Base-by-base conservation (phyloP, 768 basidiomycete genomes). In the Asterophora lycoperdoides region DNA sequence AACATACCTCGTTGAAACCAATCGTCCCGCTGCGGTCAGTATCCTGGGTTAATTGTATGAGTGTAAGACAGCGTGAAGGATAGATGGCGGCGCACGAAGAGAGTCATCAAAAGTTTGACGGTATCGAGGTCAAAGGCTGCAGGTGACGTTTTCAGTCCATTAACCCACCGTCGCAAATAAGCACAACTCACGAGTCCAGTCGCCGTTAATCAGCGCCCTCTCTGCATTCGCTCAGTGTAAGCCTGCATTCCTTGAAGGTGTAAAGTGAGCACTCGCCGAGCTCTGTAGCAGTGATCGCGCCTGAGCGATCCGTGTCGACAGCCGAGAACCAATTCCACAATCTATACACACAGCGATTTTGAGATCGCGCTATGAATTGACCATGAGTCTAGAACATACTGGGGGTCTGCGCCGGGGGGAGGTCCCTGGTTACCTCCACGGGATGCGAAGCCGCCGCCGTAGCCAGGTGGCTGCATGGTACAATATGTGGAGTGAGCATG, bases 41-140 rank as follows among this genome's bases (percentile, higher is more conserved):
- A 55, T 93, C 89, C 74, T 77, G 51, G 10, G 3, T n/a, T n/a
- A n/a, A n/a, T n/a, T n/a, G n/a, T n/a, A n/a, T 6, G 23, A 23
- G 23, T 23, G 23, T 23, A 23, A 23, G 23, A 23, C 3, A 40
- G 32, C 41, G 14, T 42, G 37, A 28, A 38, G 4, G 6, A 5
- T 41, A 17, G 9, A 18, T 26, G n/a, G 18, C 2, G 2, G 64
- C 83, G 58, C 47, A 88, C 88, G 64, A 93, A 92, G 53, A 92
- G 79, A 19, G 74, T 74, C 84, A 93, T 89, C 53, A 91, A 72
- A 29, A 91, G 74, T 71, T 89, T 90, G 64, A 91, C 85, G 19
- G 90, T 92, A 59, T 91, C 90, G 47, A 88, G 69, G 68, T 91
- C 89, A 59, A 92, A 92, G 5, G 83, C 88, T 89, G 46, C 40